Evolutionary conservation across 306 rosid genomes (phyloP).

Genomic region (Citrullus amarus): DNA sequence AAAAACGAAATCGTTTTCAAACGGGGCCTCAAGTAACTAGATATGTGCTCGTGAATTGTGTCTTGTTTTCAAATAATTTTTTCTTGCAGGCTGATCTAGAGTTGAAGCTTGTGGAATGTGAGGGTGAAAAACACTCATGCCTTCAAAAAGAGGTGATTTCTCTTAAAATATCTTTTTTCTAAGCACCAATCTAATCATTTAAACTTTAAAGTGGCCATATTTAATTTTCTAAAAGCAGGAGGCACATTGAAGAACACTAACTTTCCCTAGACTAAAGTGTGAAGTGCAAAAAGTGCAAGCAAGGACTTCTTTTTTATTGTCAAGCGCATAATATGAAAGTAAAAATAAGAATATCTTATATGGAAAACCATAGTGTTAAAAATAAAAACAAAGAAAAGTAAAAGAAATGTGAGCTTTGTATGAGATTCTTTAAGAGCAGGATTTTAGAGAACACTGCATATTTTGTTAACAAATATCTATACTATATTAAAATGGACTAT

Average conservation of each 20-base stretch:
- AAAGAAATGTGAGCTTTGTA: background rate
- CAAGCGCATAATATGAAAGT: background rate
- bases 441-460: background rate
- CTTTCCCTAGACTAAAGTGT: background rate
- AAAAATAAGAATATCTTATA: background rate
- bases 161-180: background rate
- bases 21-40: background rate
- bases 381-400: background rate
- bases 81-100: constrained; percentile 43
- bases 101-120: constrained; percentile 37
- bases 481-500: too few relatives aligned
- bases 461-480: background rate
- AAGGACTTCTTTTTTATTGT: background rate
- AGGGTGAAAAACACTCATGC: constrained; percentile 42
- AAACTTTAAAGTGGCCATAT: background rate
- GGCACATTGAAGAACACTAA: background rate
- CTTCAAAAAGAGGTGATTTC: constrained; percentile 40
- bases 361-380: background rate
- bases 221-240: background rate
- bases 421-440: background rate
- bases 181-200: background rate
- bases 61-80: constrained; percentile 4
- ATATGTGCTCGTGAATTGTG: constrained; percentile 5
- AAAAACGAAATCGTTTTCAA: too few relatives aligned
- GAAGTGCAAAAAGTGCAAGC: background rate